Base-by-base conservation (phyloP, 1,139 yeast genomes). In the Kazachstania sp. region DNA sequence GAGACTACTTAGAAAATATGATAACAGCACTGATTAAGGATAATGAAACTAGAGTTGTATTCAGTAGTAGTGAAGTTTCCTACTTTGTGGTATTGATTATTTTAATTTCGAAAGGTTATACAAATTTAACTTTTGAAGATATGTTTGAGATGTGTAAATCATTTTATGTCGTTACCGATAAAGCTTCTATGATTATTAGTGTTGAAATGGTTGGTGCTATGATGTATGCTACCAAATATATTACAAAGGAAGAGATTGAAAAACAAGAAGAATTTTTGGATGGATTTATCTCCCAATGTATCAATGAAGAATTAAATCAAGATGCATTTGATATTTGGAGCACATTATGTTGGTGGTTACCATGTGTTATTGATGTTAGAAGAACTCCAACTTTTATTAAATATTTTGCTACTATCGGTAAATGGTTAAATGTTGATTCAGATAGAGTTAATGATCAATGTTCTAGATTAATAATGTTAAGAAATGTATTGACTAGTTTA, bases 271-370 rank as follows among this genome's bases (percentile, higher is more conserved):
- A 54, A 1, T 75, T 73, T 50, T 59, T 83, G 32, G 56, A 70
- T 2, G 55, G 54, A 3, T 77, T 78, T 50, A 63, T 84, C 44
- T 56, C 58, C 1, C 58, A 63, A 1, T 74, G 84, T 15, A 69
- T 86, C 41, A 69, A 71, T 4, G 68, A 73, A 34, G 86, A 83
- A 47, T 66, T 92, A 49, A 77, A 86, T 1, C 95, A 90, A 2
- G 95, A 90, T 38, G 83, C 83, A 7, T 68, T 76, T 41, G 77
- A 75, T 15, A 79, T 85, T 42, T 92, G 97, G 97, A 73, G 73
- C 43, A 76, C 86, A 0, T 78, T 86, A 49, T 71, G 83, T 2
- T 81, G 88, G 81, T 81, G 88, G 83, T 60, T 81, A 1, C 84
- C 90, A 0, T 64, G 79, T 3, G 78, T 79, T 54, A 69, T 76